Evolutionary conservation across 1,139 yeast genomes (phyloP).

Genomic region (Suhomyces guaymorum): DNA sequence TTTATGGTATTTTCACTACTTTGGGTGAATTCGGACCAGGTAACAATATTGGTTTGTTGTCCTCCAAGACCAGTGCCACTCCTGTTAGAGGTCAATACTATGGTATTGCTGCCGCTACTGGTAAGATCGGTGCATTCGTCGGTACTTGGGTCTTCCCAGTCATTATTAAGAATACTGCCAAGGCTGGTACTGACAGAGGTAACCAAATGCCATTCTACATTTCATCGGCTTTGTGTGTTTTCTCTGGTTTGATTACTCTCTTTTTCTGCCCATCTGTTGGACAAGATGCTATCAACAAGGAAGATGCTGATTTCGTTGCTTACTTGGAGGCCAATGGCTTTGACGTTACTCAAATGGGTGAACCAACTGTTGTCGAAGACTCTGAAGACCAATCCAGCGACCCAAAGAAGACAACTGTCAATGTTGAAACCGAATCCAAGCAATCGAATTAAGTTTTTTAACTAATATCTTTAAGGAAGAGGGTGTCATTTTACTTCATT

Average conservation of each 20-base stretch:
- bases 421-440: conserved; percentile 12
- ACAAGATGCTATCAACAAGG: conserved; percentile 78
- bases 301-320: conserved; percentile 68
- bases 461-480: too few species aligned
- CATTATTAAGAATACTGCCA: conserved; percentile 44
- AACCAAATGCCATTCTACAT: conserved; percentile 80
- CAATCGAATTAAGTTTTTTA: conserved; percentile 9
- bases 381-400: conserved; percentile 4
- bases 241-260: conserved; percentile 68
- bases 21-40: conserved; percentile 96
- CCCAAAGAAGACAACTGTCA: conserved; percentile 10
- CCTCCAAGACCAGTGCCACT: conserved; percentile 84
- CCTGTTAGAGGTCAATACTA: conserved; percentile 89
- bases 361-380: conserved; percentile 21
- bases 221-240: conserved; percentile 71
- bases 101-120: conserved; percentile 87
- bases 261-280: conserved; percentile 79
- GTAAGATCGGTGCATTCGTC: conserved; percentile 89
- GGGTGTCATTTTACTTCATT: conserved; percentile 1
- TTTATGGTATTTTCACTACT: conserved; percentile 82
- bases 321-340: conserved; percentile 63
- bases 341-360: conserved; percentile 55
- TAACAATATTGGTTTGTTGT: conserved; percentile 83
- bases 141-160: conserved; percentile 89
- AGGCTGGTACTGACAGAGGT: conserved; percentile 54